Percentiles rank a stretch among this genome's conserved stretches.
These are phyloP conservation scores for Rhizopus stolonifer DNA, from an alignment of 371 early-diverging fungal genomes.

Conservation along the genomic window DNA sequence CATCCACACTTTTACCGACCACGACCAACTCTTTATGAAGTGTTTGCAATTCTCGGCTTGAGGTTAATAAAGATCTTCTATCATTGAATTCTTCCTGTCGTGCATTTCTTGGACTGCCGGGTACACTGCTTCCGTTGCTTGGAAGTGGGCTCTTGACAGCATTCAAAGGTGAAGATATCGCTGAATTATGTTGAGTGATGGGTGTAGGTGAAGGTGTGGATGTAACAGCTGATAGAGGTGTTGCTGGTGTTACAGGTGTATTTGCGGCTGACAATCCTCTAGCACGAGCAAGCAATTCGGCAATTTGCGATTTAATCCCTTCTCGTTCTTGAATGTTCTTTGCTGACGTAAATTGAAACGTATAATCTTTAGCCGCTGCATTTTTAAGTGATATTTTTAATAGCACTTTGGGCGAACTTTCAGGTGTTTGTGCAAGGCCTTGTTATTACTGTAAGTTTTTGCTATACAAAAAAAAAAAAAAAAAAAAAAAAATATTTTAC, in stretches of 20 bases:
- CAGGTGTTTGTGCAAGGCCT: slow-evolving; percentile 47
- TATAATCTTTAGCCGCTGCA: slow-evolving; percentile 40
- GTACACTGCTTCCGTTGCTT: not conserved
- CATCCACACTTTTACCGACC: slow-evolving; percentile 64
- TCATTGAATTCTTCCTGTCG: slow-evolving; percentile 58
- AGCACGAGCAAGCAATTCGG: slow-evolving; percentile 46
- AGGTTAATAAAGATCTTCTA: slow-evolving; percentile 62
- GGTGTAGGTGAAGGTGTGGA: slow-evolving; percentile 17
- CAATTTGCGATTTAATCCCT: slow-evolving; percentile 54
- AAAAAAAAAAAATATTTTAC: slow-evolving; percentile 19
- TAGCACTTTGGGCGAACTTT: slow-evolving; percentile 37
- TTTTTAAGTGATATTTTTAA: slow-evolving; percentile 39
- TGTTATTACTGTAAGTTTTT: not conserved
- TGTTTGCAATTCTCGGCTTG: slow-evolving; percentile 67
- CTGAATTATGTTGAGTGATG: not conserved
- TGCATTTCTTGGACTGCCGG: slow-evolving; percentile 27
- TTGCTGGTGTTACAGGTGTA: slow-evolving; percentile 16
- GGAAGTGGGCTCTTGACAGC: slow-evolving; percentile 10
- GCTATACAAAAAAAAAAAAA: not conserved
- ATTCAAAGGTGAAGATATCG: slow-evolving; percentile 3
- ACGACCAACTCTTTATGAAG: slow-evolving; percentile 84
- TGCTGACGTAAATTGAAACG: slow-evolving; percentile 54
- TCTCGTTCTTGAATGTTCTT: slow-evolving; percentile 57
- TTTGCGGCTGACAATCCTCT: slow-evolving; percentile 22
- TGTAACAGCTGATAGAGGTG: slow-evolving; percentile 13